Conservation (phyloP, 495 filamentous ascomycete genomes). For the Tuber melanosporum region DNA sequence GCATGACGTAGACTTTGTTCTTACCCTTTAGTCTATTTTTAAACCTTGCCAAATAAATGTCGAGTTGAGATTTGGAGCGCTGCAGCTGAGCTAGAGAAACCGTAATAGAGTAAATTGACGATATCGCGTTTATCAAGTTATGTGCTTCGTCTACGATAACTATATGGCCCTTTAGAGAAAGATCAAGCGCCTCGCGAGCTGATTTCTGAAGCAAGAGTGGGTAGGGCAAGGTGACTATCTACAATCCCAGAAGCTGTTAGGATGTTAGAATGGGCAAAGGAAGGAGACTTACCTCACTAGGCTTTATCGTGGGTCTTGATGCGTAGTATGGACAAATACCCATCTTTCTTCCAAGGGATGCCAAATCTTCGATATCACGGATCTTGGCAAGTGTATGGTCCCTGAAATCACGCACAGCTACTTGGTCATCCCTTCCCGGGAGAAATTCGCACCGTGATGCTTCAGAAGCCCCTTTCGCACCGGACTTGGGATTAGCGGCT, state of each 20-base stretch:
- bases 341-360: constrained; percentile 65
- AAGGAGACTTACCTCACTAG: constrained; percentile 58
- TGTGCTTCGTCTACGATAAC: constrained; percentile 96
- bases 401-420: constrained; percentile 69
- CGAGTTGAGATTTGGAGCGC: constrained; percentile 64
- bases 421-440: constrained; percentile 67
- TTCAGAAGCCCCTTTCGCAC: constrained; percentile 44
- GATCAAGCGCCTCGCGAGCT: constrained; percentile 76
- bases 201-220: constrained; percentile 82
- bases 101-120: constrained; percentile 74
- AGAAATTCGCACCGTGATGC: constrained; percentile 70
- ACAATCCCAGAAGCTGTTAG: constrained; percentile 6
- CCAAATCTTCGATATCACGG: constrained; percentile 90
- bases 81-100: constrained; percentile 67
- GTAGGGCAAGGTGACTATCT: constrained; percentile 93
- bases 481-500: constrained; percentile 9
- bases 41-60: constrained; percentile 78
- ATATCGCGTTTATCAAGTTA: constrained; percentile 92
- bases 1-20: constrained; percentile 85
- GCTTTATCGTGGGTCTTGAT: constrained; percentile 70
- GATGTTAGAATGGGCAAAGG: background rate
- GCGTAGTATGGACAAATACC: constrained; percentile 95
- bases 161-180: constrained; percentile 80
- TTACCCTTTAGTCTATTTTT: constrained; percentile 82
- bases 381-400: constrained; percentile 79